These are phyloP conservation scores for Zasmidium citrigriseum DNA, from an alignment of 2,329 filamentous ascomycete species.

Conservation along the genomic window DNA sequence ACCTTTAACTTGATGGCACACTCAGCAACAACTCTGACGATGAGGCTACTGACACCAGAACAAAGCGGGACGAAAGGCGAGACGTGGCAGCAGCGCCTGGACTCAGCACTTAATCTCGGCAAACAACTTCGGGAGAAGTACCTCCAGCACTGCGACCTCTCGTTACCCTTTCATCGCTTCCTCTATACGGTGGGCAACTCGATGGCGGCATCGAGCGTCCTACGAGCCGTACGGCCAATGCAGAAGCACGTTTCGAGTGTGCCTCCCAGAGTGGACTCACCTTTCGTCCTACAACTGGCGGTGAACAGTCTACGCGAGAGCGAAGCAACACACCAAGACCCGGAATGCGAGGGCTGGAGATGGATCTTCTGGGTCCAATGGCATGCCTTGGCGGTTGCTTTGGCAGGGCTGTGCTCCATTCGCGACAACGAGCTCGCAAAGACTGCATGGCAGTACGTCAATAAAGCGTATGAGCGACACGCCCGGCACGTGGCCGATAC, in stretches of 20 bases:
- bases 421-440: slow-evolving; percentile 49
- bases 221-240: slow-evolving; percentile 31
- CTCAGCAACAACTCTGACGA: slow-evolving; percentile 13
- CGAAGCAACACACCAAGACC: slow-evolving; percentile 36
- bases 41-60: slow-evolving; percentile 18
- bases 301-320: slow-evolving; percentile 49
- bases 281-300: slow-evolving; percentile 36
- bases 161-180: slow-evolving; percentile 25
- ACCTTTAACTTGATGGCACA: slow-evolving; percentile 25
- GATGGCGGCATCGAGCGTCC: slow-evolving; percentile 25
- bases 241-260: slow-evolving; percentile 24
- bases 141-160: slow-evolving; percentile 25
- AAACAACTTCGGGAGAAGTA: slow-evolving; percentile 24
- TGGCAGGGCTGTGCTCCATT: slow-evolving; percentile 54
- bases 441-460: slow-evolving; percentile 52
- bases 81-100: slow-evolving; percentile 30
- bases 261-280: slow-evolving; percentile 29
- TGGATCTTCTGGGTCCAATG: slow-evolving; percentile 60
- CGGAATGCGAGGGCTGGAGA: slow-evolving; percentile 42
- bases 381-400: slow-evolving; percentile 55
- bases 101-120: slow-evolving; percentile 23
- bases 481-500: slow-evolving; percentile 52
- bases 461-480: slow-evolving; percentile 47
- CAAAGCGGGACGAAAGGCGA: slow-evolving; percentile 16
- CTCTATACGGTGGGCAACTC: slow-evolving; percentile 23